Base-by-base conservation (phyloP, 2,329 filamentous ascomycete genomes). In the Fusarium sp. region DNA sequence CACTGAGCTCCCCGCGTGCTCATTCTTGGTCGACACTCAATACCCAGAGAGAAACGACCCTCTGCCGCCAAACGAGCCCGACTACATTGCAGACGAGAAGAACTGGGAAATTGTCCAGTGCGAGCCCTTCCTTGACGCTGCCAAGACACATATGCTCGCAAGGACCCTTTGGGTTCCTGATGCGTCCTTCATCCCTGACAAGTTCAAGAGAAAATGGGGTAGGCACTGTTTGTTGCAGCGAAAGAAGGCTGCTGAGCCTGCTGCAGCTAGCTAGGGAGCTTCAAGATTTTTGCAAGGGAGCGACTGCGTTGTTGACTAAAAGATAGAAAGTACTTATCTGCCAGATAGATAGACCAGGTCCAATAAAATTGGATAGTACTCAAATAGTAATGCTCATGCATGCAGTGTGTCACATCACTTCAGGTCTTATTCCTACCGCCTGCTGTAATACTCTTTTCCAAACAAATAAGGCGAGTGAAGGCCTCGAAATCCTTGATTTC, bases 1-100 rank as follows among this genome's bases (percentile, higher is more conserved):
- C 80, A 92, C 90, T 39, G 90, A 95, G 67, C 83, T 97, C 46
- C 85, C 87, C 33, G 86, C 90, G 59, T 99, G 96, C 81, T 86
- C 90, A 13, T 98, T 97, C 81, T 79, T 99, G 8, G 91, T 98
- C 20, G 96, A 99, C 80, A 97, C 94, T 1, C 91, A 93, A 68
- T 94, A 95, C 76, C 91, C 92, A 0, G 88, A 78, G 64, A 83
- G 85, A 63, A 80, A 71, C n/a, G 81, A 81, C 18, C 71, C 80
- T 10, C 76, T 86, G 39, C 92, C 94, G 3, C 85, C 87, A 1
- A 86, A 91, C 15, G 95, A 99, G 79, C 95, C 95, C 4, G 89
- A 94, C 76, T 97, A 96, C 77, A 85, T 94, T 22, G 85, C 90
- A 5, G 92, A 98, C 74, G 82, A 84, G 36, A 83, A 90, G n/a